Evolutionary conservation across 108 stramenopile species (phyloP), one percentile per base, ranked within the genome.

Genomic region (Pseudonitzschia delicatissima): DNA sequence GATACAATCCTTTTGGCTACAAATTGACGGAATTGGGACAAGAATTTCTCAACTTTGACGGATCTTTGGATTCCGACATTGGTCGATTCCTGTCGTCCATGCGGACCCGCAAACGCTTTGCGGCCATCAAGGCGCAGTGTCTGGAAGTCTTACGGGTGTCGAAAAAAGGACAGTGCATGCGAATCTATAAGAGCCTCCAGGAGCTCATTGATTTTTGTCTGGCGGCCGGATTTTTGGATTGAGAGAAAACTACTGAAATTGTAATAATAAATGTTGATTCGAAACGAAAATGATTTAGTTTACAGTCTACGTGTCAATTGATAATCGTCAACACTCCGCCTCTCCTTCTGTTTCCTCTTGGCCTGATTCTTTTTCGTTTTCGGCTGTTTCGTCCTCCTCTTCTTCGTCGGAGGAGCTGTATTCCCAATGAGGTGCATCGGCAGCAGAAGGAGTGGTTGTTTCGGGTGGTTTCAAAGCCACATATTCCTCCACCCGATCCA

Each of bases 1-100:
- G 91, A 20, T 87, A 73, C 52, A 78, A 89, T 75, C 91, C 91
- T 0, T 79, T 89, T 53, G 91, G 91, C 1, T 92, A 87, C 59
- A 58, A 71, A 23, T 63, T 92, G 35, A 92, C 87, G 1, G 66
- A 67, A 18, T 60, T 92, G 23, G 91, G 91, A 0, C 74, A 82
- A 67, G 42, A 81, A 55, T 92, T 72, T 64, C 62, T 92, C 12
- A 45, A 53, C 18, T 92, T 81, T 32, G 78, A 86, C 32, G 82
- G 86, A 13, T 86, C 85, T 4, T 47, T 85, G 29, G 88, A 92
- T 39, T 77, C 73, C 5, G 91, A 92, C 49, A 67, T 92, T 26
- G 91, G 91, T 32, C 72, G 82, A 17, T 84, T 92, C 34, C 69
- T 92, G 45, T 75, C 81, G 2, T 85, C 83, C 13, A 35, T 87